phyloP scores from a whole-genome alignment of 805 yeast genomes.

The Helenozyma rhizophorensis region DNA sequence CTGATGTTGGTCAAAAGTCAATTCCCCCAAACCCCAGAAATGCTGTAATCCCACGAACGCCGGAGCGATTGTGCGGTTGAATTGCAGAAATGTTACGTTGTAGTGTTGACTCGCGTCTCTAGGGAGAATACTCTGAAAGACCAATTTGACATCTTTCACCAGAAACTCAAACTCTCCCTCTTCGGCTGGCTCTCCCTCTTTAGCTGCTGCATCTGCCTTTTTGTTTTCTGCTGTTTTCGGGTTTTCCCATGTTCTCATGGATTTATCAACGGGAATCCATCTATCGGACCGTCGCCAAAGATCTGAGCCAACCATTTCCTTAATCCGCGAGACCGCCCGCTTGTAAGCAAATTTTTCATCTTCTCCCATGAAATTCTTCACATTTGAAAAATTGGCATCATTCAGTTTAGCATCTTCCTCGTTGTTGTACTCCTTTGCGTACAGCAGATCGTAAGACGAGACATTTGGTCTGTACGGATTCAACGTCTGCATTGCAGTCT shows the following conservation, averaged over 20 bases:
- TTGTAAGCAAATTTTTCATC: constrained; percentile 73
- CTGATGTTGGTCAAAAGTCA: constrained; percentile 46
- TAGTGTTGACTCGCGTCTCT: constrained; percentile 18
- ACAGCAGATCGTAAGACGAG: constrained; percentile 53
- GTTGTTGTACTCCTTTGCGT: constrained; percentile 19
- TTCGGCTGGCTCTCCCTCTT: background rate
- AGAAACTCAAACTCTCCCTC: background rate
- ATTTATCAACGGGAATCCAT: constrained; percentile 53
- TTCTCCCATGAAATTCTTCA: constrained; percentile 65
- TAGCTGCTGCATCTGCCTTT: background rate
- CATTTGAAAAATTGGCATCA: constrained; percentile 36
- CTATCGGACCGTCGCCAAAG: constrained; percentile 44
- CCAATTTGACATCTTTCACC: constrained; percentile 5
- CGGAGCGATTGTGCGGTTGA: constrained; percentile 22
- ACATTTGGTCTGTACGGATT: constrained; percentile 70
- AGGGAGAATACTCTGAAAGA: constrained; percentile 16
- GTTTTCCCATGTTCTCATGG: constrained; percentile 58
- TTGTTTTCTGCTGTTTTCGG: background rate
- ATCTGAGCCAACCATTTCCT: constrained; percentile 52
- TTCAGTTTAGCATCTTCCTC: background rate
- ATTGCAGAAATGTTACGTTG: constrained; percentile 20
- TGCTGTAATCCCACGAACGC: constrained; percentile 32
- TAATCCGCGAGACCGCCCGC: constrained; percentile 63
- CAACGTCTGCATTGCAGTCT: constrained; percentile 53
- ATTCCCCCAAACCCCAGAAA: constrained; percentile 66